Conservation (phyloP, 2,329 filamentous ascomycete genomes). For the Rhinocladiella mackenziei region DNA sequence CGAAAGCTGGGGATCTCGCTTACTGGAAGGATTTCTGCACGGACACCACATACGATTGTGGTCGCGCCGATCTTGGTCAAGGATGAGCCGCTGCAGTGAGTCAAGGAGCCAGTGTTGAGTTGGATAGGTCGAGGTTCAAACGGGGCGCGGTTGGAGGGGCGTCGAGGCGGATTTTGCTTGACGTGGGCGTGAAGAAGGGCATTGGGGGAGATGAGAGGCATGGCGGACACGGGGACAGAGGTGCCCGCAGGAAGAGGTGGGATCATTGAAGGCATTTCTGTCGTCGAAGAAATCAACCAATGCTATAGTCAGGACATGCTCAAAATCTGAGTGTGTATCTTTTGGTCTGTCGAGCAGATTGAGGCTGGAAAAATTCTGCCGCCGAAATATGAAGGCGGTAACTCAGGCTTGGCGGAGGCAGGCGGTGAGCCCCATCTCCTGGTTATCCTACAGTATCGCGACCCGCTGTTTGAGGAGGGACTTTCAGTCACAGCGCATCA, state of each 20-base stretch:
- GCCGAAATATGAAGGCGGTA: too few relatives aligned
- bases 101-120: slow-evolving; percentile 76
- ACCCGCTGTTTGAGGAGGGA: too few relatives aligned
- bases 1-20: slow-evolving; percentile 68
- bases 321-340: too few relatives aligned
- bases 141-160: slow-evolving; percentile 76
- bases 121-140: slow-evolving; percentile 67
- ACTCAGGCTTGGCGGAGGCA: too few relatives aligned
- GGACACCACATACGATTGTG: slow-evolving; percentile 88
- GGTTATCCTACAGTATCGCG: too few relatives aligned
- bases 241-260: background rate
- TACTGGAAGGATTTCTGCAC: slow-evolving; percentile 76
- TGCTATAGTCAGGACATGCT: too few relatives aligned
- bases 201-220: slow-evolving; percentile 53
- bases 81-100: slow-evolving; percentile 84
- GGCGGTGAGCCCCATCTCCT: too few relatives aligned
- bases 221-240: slow-evolving; percentile 23
- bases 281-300: background rate
- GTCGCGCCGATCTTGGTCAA: slow-evolving; percentile 78
- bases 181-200: slow-evolving; percentile 89
- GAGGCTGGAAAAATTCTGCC: too few relatives aligned
- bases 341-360: too few relatives aligned
- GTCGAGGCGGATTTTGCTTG: slow-evolving; percentile 56
- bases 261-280: slow-evolving; percentile 17
- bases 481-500: too few relatives aligned